Evolutionary conservation across 305 asterid species (phyloP), one percentile per base, ranked within the genome.

Genomic region (Fraxinus greggii): DNA sequence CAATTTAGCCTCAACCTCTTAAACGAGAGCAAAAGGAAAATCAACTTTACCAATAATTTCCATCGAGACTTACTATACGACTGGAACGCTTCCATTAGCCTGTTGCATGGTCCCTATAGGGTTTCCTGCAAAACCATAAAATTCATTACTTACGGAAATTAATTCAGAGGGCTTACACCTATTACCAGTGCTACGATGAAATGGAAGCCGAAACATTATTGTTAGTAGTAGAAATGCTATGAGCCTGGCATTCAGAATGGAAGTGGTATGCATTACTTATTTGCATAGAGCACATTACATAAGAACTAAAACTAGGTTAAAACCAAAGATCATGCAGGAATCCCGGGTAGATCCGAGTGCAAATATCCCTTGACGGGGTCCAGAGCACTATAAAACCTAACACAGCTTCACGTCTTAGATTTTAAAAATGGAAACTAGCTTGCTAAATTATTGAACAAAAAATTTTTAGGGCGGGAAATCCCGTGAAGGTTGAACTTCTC

Each of bases 41-140:
- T 31, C 83, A 48, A 77, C 79, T 83, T 85, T 82, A 85, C 88
- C 90, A 36, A 89, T 54, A 89, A 70, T 80, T 84, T 82, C 86
- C 80, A 72, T 76, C 69, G 59, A 72, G 80, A 81, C 84, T 83
- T 86, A n/a, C 89, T 92, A 90, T 86, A 91, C 89, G 87, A 88
- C 88, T 21, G 93, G 86, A 81, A 88, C 89, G 74, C 90, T 87
- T 83, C 90, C 90, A 79, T 81, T 82, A 63, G 85, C 86, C 88
- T 88, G 90, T 89, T 89, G 88, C 86, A 87, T 73, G 79, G 86
- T 67, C 63, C 84, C 86, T 85, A 85, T 59, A 77, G 84, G 56
- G 77, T 80, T 85, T 83, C 87, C 92, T 89, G 86, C 84, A 86
- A 79, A 87, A 82, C 69, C 78, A 82, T 31, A 24, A 38, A 81